A percentile compares a stretch with the other conserved stretches of the same genome.
Conservation (phyloP, 164 flowering plant genomes). For the Annona squamosa region DNA sequence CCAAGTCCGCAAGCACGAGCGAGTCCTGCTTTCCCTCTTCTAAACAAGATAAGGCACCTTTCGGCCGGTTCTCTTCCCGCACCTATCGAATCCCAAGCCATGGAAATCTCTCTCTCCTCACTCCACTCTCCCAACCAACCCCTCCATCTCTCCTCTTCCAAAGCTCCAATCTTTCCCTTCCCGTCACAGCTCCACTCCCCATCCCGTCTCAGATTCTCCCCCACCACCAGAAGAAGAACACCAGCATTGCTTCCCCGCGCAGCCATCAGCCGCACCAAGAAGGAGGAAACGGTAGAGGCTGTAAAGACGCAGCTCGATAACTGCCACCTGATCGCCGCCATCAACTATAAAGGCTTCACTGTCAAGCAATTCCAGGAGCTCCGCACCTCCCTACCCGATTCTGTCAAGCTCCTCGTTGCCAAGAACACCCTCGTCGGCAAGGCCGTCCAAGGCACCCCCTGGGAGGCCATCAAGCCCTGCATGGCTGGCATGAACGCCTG, state of each 20-base stretch:
- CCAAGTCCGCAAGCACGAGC: too few relatives aligned
- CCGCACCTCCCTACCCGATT: slow-evolving; percentile 54
- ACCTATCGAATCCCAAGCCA: slow-evolving; percentile 13
- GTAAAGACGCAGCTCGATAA: slow-evolving; percentile 64
- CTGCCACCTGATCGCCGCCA: slow-evolving; percentile 79
- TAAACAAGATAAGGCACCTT: background rate
- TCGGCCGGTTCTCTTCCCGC: background rate
- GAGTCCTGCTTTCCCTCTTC: background rate
- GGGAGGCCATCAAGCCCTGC: slow-evolving; percentile 84
- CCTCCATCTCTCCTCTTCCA: slow-evolving; percentile 28
- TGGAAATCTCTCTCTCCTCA: slow-evolving; percentile 54
- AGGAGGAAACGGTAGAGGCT: slow-evolving; percentile 73
- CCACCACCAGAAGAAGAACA: background rate
- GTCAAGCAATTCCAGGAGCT: slow-evolving; percentile 83
- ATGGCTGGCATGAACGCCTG: slow-evolving; percentile 94
- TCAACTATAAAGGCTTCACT: slow-evolving; percentile 77
- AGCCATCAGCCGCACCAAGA: slow-evolving; percentile 76
- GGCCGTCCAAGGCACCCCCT: slow-evolving; percentile 82
- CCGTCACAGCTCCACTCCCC: slow-evolving; percentile 6
- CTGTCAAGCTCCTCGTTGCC: slow-evolving; percentile 63
- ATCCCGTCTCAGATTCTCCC: slow-evolving; percentile 11
- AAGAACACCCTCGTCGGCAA: slow-evolving; percentile 76
- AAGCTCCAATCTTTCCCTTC: slow-evolving; percentile 4
- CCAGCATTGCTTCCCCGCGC: slow-evolving; percentile 22
- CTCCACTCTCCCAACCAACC: slow-evolving; percentile 33